A percentile compares a stretch with the other conserved stretches of the same genome.
phyloP scores from a whole-genome alignment of 106 monocot genomes.

The Gastrodia elata region DNA sequence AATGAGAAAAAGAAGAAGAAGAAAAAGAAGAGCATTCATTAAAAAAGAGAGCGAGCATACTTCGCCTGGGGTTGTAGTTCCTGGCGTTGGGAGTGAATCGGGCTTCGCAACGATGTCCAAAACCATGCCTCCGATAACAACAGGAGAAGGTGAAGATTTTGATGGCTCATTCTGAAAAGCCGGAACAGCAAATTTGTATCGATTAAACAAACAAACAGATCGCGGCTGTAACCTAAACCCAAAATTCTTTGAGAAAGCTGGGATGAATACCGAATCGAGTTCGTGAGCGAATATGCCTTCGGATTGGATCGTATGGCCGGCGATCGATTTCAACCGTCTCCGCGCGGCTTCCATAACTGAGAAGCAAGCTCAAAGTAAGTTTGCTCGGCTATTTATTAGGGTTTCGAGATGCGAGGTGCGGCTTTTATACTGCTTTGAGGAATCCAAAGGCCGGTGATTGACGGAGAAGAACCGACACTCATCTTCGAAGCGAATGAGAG shows the following conservation, averaged over 20 bases:
- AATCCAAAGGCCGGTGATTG: not conserved
- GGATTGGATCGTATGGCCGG: constrained; percentile 27
- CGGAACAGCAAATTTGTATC: not conserved
- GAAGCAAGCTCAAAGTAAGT: not conserved
- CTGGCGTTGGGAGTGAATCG: constrained; percentile 21
- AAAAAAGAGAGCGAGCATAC: constrained; percentile 17
- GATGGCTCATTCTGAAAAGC: constrained; percentile 9
- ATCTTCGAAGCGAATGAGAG: no score
- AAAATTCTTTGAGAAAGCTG: not conserved
- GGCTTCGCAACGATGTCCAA: constrained; percentile 75
- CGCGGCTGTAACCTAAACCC: not conserved
- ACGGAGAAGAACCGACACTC: not conserved
- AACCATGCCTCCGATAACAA: constrained; percentile 83
- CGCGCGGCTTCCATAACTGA: constrained; percentile 8
- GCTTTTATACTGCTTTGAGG: not conserved
- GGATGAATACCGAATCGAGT: constrained; percentile 19
- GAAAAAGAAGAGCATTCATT: not conserved
- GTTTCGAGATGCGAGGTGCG: not conserved
- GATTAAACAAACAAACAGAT: not conserved
- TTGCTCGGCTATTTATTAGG: not conserved
- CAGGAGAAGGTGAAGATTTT: constrained; percentile 15
- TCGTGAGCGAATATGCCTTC: not conserved
- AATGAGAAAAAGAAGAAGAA: not conserved
- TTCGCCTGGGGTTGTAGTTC: constrained; percentile 64
- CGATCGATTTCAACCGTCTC: constrained; percentile 30